Base-by-base conservation (phyloP, 306 rosid species). In the Nissolia schottii region DNA sequence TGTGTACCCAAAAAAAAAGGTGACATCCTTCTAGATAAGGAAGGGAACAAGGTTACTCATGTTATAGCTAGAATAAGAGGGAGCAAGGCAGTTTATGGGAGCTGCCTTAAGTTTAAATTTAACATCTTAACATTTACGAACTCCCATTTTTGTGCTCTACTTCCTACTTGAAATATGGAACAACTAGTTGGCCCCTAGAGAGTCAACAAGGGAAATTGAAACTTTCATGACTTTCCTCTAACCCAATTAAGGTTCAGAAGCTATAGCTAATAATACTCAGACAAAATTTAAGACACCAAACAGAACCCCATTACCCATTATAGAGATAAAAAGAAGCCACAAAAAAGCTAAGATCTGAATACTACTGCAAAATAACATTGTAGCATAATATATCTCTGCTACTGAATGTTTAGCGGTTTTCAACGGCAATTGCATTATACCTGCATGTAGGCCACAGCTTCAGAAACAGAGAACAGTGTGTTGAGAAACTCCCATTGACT, bases 371-470 rank as follows among this genome's bases (percentile, higher is more conserved):
- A 37, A 61, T 53, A 80, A 70, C 38, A 70, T 46, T 15, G 27
- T 45, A n/a, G 43, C 41, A 70, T 20, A 55, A 70, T 32, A 74
- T 63, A 63, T 62, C 18, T 56, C 46, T 0, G 4, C n/a, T n/a
- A 64, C 45, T 27, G 59, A 49, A 78, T 29, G 64, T 74, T 69
- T 14, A 54, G 46, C 5, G 59, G 27, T 64, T 50, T 70, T 43
- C 73, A 71, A 38, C 61, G 76, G 62, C 53, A 67, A 57, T 70
- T 49, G 53, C 48, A 61, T 32, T 53, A 22, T 82, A 91, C 98
- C 99, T 94, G 99, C 96, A 94, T 89, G 81, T 89, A 94, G 32
- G 99, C 98, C 84, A 94, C 98, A 79, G 97, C 98, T 80, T 91
- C 97, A 24, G 96, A 94, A 78, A 94, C 97, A 22, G 99, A 94